phyloP scores from a whole-genome alignment of 352 stramenopile species.

The Blastocystis sp. region DNA sequence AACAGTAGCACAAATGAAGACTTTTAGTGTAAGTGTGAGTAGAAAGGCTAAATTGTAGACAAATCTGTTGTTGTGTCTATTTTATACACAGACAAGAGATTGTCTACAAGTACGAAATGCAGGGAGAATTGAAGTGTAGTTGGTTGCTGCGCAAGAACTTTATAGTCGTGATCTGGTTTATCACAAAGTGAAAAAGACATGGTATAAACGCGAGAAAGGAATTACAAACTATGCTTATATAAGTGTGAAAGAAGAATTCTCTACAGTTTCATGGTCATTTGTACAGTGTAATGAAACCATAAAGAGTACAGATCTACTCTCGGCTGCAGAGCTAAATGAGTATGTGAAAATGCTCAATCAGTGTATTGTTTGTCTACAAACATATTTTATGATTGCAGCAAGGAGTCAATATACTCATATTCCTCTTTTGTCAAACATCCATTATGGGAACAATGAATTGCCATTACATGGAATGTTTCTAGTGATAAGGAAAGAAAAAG shows the following conservation, averaged over 20 bases:
- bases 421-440: not conserved
- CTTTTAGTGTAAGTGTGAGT: not conserved
- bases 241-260: not conserved
- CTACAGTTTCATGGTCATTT: not conserved
- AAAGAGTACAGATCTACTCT: not conserved
- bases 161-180: conserved; percentile 13
- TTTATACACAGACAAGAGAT: conserved; percentile 25
- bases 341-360: not conserved
- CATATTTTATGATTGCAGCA: not conserved
- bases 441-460: conserved; percentile 9
- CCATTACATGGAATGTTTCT: conserved; percentile 4
- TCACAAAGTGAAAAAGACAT: conserved; percentile 5
- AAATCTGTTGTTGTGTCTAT: conserved; percentile 8
- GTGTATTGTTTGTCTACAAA: not conserved
- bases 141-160: conserved; percentile 33
- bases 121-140: not conserved
- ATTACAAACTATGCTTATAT: conserved; percentile 8
- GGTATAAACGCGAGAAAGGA: not conserved
- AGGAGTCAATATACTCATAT: not conserved
- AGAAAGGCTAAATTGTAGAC: not conserved
- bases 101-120: not conserved
- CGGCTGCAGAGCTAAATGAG: not conserved
- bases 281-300: not conserved
- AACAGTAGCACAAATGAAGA: not conserved
- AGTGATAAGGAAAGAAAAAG: not conserved